Conservation (phyloP, 257 asterid genomes). For the Eustoma russellianum region DNA sequence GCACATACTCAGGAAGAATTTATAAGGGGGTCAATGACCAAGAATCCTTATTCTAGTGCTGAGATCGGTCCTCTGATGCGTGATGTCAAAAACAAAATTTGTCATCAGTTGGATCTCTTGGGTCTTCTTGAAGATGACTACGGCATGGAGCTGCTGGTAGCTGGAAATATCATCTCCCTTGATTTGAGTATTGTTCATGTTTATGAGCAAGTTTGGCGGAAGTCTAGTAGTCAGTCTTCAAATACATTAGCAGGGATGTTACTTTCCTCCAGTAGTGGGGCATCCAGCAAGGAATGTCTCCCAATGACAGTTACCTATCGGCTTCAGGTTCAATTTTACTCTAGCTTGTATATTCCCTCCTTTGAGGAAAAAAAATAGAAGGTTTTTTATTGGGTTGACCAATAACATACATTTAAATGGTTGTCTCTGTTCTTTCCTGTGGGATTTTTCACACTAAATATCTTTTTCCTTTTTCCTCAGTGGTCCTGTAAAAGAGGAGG, state of each 20-base stretch:
- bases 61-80: slow-evolving; percentile 99
- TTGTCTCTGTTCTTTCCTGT: background rate
- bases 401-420: too few relatives aligned
- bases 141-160: slow-evolving; percentile 95
- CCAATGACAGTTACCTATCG: slow-evolving; percentile 98
- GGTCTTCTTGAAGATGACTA: slow-evolving; percentile 95
- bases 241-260: slow-evolving; percentile 55
- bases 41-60: slow-evolving; percentile 94
- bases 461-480: background rate
- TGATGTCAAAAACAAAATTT: slow-evolving; percentile 96
- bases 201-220: slow-evolving; percentile 96
- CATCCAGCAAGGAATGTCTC: slow-evolving; percentile 76
- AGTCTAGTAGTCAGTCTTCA: slow-evolving; percentile 71
- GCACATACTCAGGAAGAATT: slow-evolving; percentile 98
- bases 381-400: too few relatives aligned
- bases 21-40: slow-evolving; percentile 98
- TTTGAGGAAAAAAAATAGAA: too few relatives aligned
- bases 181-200: slow-evolving; percentile 91
- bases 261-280: slow-evolving; percentile 48
- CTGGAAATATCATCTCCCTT: slow-evolving; percentile 92
- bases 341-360: slow-evolving; percentile 3
- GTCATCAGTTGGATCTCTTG: slow-evolving; percentile 95
- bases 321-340: slow-evolving; percentile 58
- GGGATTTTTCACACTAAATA: too few relatives aligned
- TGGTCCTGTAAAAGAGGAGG: too few relatives aligned